Evolutionary conservation across 768 basidiomycete species (phyloP), one percentile per base, ranked within the genome.

Genomic region (Rhodocollybia butyracea): DNA sequence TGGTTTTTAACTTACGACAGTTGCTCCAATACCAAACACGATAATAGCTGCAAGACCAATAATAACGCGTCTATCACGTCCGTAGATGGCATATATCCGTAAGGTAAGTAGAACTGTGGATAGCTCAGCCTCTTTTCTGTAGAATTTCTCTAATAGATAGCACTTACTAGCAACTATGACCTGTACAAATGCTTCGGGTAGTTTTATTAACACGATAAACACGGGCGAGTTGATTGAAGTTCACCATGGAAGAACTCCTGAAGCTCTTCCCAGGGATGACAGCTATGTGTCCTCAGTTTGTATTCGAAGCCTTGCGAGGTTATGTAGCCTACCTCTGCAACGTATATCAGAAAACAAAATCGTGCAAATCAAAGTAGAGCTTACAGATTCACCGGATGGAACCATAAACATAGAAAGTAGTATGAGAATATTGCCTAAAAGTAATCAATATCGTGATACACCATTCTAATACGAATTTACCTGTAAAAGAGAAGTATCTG

Each of bases 401-500:
- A 29, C 46, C 13, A 47, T 31, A 29, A 47, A 47, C 46, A 47
- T 47, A 27, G 46, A 47, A n/a, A 47, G 46, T n/a, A 47, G 19
- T 47, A 47, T 47, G 2, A 47, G 29, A 32, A 47, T 47, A 21
- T 47, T 47, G 29, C 46, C 46, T 29, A 47, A 15, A n/a, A n/a
- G n/a, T n/a, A n/a, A n/a, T n/a, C n/a, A n/a, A n/a, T n/a, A n/a
- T n/a, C n/a, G n/a, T n/a, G n/a, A n/a, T n/a, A n/a, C n/a, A n/a
- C n/a, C n/a, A n/a, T n/a, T n/a, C n/a, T n/a, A n/a, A n/a, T n/a
- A n/a, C n/a, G n/a, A n/a, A n/a, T n/a, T n/a, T n/a, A n/a, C n/a
- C n/a, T n/a, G n/a, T n/a, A 21, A 47, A 47, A 5, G 46, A 47
- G 13, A 47, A 47, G n/a, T 47, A 47, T 47, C 46, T 31, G 31